phyloP scores from a whole-genome alignment of 257 asterid species.

The Penstemon davidsonii region DNA sequence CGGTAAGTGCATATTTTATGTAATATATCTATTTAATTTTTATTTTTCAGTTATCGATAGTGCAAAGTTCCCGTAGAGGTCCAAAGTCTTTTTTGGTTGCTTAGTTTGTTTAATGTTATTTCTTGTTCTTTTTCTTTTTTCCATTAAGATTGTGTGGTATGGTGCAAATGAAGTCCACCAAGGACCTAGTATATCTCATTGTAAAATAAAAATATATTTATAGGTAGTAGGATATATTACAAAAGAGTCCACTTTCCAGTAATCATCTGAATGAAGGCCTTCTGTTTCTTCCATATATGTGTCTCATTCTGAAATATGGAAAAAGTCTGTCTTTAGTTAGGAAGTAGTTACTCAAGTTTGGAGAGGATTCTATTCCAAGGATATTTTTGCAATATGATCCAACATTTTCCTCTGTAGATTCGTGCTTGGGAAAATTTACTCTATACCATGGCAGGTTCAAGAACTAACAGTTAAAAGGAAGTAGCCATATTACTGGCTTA shows the following conservation, averaged over 20 bases:
- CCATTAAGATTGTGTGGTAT: too few species aligned
- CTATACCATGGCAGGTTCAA: neutral
- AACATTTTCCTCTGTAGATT: conserved; percentile 1
- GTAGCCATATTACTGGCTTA: conserved; percentile 1
- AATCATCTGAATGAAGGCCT: conserved; percentile 10
- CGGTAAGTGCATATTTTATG: conserved; percentile 51
- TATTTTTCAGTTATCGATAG: neutral
- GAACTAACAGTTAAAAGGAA: neutral
- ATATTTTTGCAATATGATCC: conserved; percentile 1
- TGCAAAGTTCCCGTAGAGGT: neutral
- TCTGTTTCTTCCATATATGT: conserved; percentile 14
- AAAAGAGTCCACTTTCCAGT: conserved; percentile 10
- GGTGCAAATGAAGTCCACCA: too few species aligned
- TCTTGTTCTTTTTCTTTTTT: too few species aligned
- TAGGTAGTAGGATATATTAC: neutral
- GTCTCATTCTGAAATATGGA: conserved; percentile 4
- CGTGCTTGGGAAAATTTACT: neutral
- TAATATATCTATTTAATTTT: neutral
- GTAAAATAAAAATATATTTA: neutral
- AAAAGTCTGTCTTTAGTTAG: conserved; percentile 6
- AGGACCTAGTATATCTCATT: neutral
- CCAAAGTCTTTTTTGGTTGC: too few species aligned
- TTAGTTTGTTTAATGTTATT: too few species aligned
- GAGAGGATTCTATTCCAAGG: conserved; percentile 1
- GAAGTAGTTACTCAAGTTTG: conserved; percentile 11